Conservation (phyloP, 2,329 filamentous ascomycete species). For the Onygenales sp. region DNA sequence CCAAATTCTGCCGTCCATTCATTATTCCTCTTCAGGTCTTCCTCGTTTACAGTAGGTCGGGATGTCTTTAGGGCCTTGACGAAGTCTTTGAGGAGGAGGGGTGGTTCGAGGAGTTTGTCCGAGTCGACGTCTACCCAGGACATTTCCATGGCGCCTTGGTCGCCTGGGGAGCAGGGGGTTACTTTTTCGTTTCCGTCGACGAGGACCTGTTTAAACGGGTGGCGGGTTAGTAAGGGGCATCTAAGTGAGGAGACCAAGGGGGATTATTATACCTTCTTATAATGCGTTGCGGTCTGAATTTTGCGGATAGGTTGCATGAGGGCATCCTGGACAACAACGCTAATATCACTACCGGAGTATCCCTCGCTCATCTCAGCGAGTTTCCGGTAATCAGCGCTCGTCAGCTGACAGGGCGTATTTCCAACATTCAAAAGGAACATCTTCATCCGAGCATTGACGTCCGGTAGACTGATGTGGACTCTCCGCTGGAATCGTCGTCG, state of each 20-base stretch:
- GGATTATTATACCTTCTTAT: slow-evolving; percentile 64
- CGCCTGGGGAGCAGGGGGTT: slow-evolving; percentile 91
- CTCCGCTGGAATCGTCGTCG: slow-evolving; percentile 89
- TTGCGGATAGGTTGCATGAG: slow-evolving; percentile 96
- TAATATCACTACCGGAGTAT: slow-evolving; percentile 93
- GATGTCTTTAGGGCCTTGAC: slow-evolving; percentile 81
- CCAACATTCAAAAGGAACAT: slow-evolving; percentile 98
- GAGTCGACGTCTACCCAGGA: slow-evolving; percentile 80
- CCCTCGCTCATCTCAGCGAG: slow-evolving; percentile 79
- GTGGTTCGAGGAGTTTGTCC: slow-evolving; percentile 75
- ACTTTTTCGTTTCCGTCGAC: slow-evolving; percentile 51
- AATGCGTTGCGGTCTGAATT: slow-evolving; percentile 95
- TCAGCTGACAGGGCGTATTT: slow-evolving; percentile 77
- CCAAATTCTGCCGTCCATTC: slow-evolving; percentile 97
- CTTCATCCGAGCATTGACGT: slow-evolving; percentile 72
- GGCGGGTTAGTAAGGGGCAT: background rate
- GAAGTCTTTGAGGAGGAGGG: slow-evolving; percentile 84
- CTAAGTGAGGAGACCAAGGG: background rate
- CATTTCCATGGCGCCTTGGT: slow-evolving; percentile 80
- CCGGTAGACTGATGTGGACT: slow-evolving; percentile 90
- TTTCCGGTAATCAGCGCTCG: slow-evolving; percentile 65
- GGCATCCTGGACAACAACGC: slow-evolving; percentile 89
- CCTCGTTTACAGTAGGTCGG: slow-evolving; percentile 78
- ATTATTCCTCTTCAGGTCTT: slow-evolving; percentile 72
- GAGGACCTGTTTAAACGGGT: slow-evolving; percentile 48